These are phyloP conservation scores for Candida palmyrensis DNA, from an alignment of 805 yeast genomes.

Conservation along the genomic window DNA sequence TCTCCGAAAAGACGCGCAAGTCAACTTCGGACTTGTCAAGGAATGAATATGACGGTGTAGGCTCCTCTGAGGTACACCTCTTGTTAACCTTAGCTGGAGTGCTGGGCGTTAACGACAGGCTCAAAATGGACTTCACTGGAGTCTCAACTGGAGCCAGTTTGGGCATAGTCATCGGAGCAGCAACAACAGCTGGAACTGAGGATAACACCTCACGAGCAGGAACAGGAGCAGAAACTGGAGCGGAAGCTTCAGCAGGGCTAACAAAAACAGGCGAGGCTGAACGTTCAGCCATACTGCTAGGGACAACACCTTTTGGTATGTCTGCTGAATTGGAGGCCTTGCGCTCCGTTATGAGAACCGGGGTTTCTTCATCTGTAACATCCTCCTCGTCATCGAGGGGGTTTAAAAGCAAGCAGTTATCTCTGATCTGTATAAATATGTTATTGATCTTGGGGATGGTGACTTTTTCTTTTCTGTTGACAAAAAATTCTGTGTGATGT, in stretches of 20 bases:
- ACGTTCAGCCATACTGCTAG: not conserved
- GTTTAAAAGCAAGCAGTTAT: slow-evolving; percentile 52
- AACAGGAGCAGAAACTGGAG: not conserved
- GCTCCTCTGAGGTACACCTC: slow-evolving; percentile 14
- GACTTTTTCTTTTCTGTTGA: slow-evolving; percentile 60
- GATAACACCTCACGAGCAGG: no score
- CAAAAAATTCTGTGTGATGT: slow-evolving; percentile 47
- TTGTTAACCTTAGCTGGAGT: slow-evolving; percentile 12
- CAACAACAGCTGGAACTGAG: no score
- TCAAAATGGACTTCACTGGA: slow-evolving; percentile 2
- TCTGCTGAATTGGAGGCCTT: not conserved
- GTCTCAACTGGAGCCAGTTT: not conserved
- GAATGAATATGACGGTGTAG: slow-evolving; percentile 10
- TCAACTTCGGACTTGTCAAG: slow-evolving; percentile 2
- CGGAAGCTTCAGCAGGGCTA: not conserved
- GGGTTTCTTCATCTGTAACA: slow-evolving; percentile 40
- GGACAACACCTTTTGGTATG: no score
- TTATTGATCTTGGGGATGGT: slow-evolving; percentile 59
- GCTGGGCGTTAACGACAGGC: slow-evolving; percentile 4
- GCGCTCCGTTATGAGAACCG: slow-evolving; percentile 7
- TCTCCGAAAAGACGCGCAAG: slow-evolving; percentile 4
- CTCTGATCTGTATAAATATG: slow-evolving; percentile 65
- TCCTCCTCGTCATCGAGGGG: slow-evolving; percentile 41
- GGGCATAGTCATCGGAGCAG: no score
- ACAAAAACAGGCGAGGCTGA: not conserved